Evolutionary conservation across 306 rosid species (phyloP).

Genomic region (Sindora glabra): DNA sequence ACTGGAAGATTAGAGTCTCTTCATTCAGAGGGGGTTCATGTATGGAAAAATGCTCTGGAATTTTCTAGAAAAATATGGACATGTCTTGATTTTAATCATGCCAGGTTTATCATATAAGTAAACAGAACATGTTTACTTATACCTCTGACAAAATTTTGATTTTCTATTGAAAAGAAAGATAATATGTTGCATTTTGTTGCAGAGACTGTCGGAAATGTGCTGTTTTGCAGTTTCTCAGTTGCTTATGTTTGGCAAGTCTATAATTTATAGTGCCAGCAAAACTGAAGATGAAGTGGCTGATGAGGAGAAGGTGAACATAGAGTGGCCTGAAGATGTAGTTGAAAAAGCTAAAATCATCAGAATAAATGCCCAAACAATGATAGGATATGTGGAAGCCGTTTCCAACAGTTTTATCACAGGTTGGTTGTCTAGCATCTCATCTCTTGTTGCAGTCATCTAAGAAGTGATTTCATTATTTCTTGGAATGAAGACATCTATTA

Average conservation of each 20-base stretch:
- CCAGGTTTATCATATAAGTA: no score
- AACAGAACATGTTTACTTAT: no score
- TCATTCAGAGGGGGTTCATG: constrained; percentile 98
- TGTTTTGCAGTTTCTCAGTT: constrained; percentile 85
- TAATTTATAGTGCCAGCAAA: constrained; percentile 67
- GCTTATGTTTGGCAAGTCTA: constrained; percentile 64
- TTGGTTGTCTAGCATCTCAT: constrained; percentile 13
- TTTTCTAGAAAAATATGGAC: not conserved
- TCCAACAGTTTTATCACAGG: constrained; percentile 87
- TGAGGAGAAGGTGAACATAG: constrained; percentile 37
- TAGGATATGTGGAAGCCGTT: constrained; percentile 76
- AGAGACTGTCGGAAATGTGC: constrained; percentile 95
- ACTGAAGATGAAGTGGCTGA: constrained; percentile 42
- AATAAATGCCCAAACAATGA: constrained; percentile 66
- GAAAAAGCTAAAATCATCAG: constrained; percentile 84
- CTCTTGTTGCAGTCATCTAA: not conserved
- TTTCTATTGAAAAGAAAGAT: no score
- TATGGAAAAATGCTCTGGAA: constrained; percentile 25
- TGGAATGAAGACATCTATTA: no score
- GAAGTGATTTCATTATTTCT: no score
- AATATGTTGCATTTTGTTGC: constrained; percentile 28
- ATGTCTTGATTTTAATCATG: not conserved
- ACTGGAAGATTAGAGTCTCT: constrained; percentile 77
- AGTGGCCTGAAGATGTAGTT: constrained; percentile 88
- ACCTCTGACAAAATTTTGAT: no score